Base-by-base conservation (phyloP, 441 rosid genomes). In the Brassica hybrid region DNA sequence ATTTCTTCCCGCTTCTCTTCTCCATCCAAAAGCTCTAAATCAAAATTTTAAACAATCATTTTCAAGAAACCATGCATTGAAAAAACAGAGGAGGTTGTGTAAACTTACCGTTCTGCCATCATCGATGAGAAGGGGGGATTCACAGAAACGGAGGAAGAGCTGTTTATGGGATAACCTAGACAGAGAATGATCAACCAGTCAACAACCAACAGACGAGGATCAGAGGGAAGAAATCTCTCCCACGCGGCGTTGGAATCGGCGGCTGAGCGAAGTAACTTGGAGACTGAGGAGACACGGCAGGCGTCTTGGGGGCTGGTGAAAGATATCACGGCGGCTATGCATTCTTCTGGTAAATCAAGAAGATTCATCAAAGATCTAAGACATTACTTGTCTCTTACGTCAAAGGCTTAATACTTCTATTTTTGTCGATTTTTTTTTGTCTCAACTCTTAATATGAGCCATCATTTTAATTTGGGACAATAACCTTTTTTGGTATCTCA, bases 271-370 rank as follows among this genome's bases (percentile, higher is more conserved):
- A 69, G 74, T 50, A 13, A 21, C 14, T 50, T 69, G 64, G 79
- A 68, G 69, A 69, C 69, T 13, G 79, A 1, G 12, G 79, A 69
- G 64, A 76, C 21, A 69, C 69, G 79, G 30, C 79, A 69, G 2
- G 74, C 74, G 61, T 76, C 79, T 10, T 14, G 12, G 0, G 74
- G 69, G 27, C 54, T 76, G 13, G 79, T 76, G 64, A 61, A 76
- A 7, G 69, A 76, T 32, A 76, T 69, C 69, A 48, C 65, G 3
- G 69, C 0, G 43, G 79, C 63, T 13, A 68, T 76, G 57, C 79
- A 76, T 59, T 76, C 74, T 62, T 76, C 69, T 3, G 79, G 74
- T 69, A 76, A 50, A 52, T 69, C 74, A 4, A 76, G 41, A 69
- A 76, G 38, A 62, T 76, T 68, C 61, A 60, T 75, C 62, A 45